phyloP scores from a whole-genome alignment of 2,329 filamentous ascomycete species.

The Lasiodiplodia theobromae region DNA sequence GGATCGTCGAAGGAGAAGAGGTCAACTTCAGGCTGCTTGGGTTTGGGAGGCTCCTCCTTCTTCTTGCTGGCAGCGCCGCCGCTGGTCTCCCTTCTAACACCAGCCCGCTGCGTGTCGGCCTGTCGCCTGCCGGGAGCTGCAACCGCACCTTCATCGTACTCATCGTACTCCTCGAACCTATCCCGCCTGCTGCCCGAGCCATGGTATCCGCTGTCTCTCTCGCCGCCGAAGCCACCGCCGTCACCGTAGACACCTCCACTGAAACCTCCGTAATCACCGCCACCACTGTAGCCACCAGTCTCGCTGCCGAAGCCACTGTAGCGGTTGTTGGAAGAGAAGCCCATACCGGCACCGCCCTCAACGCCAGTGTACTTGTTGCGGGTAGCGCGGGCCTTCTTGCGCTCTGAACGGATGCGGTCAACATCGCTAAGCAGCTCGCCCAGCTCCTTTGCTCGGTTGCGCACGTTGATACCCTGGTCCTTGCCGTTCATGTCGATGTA shows the following conservation, averaged over 20 bases:
- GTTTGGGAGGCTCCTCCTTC: conserved; percentile 75
- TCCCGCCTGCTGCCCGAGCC: conserved; percentile 70
- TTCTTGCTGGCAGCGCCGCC: conserved; percentile 51
- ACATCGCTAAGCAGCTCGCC: conserved; percentile 93
- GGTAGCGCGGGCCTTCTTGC: conserved; percentile 89
- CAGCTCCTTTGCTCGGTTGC: conserved; percentile 94
- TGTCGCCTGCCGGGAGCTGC: conserved; percentile 62
- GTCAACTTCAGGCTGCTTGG: conserved; percentile 88
- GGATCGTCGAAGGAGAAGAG: conserved; percentile 87
- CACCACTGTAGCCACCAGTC: conserved; percentile 33
- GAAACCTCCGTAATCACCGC: conserved; percentile 68
- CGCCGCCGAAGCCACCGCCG: conserved; percentile 89
- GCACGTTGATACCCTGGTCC: conserved; percentile 96
- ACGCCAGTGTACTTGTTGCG: conserved; percentile 96
- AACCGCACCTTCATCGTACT: conserved; percentile 80
- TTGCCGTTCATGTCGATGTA: conserved; percentile 96
- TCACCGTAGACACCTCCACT: conserved; percentile 89
- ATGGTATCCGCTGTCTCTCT: conserved; percentile 65
- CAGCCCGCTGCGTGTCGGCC: conserved; percentile 47
- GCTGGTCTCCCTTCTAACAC: conserved; percentile 49
- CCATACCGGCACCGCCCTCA: conserved; percentile 76
- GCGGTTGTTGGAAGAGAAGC: conserved; percentile 63
- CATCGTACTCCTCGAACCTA: conserved; percentile 95
- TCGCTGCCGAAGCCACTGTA: conserved; percentile 95
- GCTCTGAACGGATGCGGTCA: conserved; percentile 75